Percentiles rank a stretch among this genome's conserved stretches.
Conservation (phyloP, 495 filamentous ascomycete genomes). For the Podospora pseudoanserina region DNA sequence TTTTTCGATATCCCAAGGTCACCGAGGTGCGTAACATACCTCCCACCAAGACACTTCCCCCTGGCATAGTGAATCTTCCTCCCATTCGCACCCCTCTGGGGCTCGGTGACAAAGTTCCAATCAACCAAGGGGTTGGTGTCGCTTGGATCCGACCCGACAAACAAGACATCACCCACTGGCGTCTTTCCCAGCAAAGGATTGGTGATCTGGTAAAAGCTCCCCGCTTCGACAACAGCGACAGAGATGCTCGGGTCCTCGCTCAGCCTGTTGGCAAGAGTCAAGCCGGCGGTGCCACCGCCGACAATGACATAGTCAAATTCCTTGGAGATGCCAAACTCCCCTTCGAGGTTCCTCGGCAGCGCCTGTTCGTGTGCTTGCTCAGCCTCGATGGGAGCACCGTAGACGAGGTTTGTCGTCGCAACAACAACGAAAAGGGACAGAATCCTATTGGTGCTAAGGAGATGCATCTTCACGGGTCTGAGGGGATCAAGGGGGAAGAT, state of each 20-base stretch:
- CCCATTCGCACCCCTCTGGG: slow-evolving; percentile 16
- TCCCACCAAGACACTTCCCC: slow-evolving; percentile 9
- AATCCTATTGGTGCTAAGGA: background rate
- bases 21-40: background rate
- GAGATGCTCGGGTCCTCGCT: slow-evolving; percentile 38
- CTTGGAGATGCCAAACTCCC: background rate
- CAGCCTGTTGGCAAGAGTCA: slow-evolving; percentile 47
- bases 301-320: slow-evolving; percentile 29
- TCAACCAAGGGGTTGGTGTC: slow-evolving; percentile 6
- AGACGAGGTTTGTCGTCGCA: no score
- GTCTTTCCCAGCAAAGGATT: slow-evolving; percentile 1
- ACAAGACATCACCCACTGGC: background rate
- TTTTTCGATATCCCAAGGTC: background rate
- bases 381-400: background rate
- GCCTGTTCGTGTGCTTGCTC: background rate
- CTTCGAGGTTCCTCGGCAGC: background rate
- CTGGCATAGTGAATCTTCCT: slow-evolving; percentile 9
- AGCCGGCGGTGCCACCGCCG: slow-evolving; percentile 45
- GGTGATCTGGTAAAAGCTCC: slow-evolving; percentile 19
- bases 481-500: background rate
- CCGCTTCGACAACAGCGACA: slow-evolving; percentile 48
- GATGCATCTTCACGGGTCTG: background rate
- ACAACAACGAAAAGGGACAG: background rate
- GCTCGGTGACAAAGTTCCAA: slow-evolving; percentile 23
- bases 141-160: background rate